Conservation (phyloP, 169 alveolate species). For the Hammondia hammondi region DNA sequence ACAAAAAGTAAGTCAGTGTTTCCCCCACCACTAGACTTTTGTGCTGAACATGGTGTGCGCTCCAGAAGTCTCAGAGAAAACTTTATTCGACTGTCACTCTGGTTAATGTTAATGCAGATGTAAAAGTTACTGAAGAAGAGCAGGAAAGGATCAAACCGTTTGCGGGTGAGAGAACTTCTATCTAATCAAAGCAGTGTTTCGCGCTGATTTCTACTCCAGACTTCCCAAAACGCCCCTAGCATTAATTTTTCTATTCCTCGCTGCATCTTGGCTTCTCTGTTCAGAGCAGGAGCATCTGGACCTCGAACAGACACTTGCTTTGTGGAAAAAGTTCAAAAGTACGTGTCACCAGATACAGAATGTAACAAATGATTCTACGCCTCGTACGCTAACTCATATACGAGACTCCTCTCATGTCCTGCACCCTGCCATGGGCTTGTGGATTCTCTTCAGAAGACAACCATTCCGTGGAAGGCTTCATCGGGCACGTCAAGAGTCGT, state of each 20-base stretch:
- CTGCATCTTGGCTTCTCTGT: background rate
- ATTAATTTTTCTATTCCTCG: no score
- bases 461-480: background rate
- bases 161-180: background rate
- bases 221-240: no score
- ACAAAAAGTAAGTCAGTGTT: background rate
- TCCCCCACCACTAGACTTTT: background rate
- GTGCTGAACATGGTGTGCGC: background rate
- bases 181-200: no score
- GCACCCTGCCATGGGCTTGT: background rate
- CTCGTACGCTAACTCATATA: background rate
- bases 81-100: background rate
- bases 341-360: background rate
- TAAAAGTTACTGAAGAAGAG: background rate
- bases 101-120: background rate
- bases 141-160: background rate
- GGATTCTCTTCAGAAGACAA: background rate
- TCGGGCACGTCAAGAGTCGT: background rate
- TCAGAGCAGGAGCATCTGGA: conserved; percentile 30
- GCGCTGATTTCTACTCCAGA: no score
- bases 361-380: background rate
- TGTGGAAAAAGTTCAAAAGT: conserved; percentile 22
- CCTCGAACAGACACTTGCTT: background rate
- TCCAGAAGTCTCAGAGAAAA: background rate
- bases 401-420: background rate